Conservation (phyloP, 495 filamentous ascomycete genomes). For the Massariosphaeria phaeospora region DNA sequence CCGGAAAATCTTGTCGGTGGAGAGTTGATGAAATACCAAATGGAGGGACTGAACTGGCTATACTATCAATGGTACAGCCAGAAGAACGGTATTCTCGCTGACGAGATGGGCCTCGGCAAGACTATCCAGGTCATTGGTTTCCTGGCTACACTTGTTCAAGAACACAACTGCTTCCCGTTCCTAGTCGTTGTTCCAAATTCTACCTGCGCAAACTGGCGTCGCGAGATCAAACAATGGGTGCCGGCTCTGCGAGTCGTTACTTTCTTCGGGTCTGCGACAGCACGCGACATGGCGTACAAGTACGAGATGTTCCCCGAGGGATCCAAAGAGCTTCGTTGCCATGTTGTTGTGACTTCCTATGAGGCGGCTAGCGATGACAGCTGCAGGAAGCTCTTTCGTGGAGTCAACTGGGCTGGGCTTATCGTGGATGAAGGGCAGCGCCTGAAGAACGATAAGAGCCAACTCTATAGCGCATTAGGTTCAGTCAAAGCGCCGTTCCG, state of each 20-base stretch:
- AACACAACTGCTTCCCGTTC: conserved; percentile 86
- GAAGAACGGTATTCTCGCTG: conserved; percentile 88
- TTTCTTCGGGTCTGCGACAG: conserved; percentile 70
- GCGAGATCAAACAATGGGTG: conserved; percentile 92
- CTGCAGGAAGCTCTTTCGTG: conserved; percentile 56
- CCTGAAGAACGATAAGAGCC: conserved; percentile 85
- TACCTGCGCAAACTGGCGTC: conserved; percentile 93
- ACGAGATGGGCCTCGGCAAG: conserved; percentile 99
- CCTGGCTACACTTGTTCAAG: conserved; percentile 63
- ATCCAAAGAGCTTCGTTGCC: conserved; percentile 61
- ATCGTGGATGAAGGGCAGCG: conserved; percentile 96
- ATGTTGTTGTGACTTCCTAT: conserved; percentile 93
- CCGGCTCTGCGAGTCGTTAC: conserved; percentile 81
- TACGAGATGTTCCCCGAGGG: conserved; percentile 79
- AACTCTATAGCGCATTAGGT: conserved; percentile 69
- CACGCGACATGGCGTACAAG: conserved; percentile 63
- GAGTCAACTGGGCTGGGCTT: conserved; percentile 76
- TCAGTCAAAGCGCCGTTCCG: conserved; percentile 71
- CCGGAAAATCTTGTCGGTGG: conserved; percentile 69
- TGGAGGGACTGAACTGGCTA: conserved; percentile 95
- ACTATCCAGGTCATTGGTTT: conserved; percentile 91
- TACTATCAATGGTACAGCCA: conserved; percentile 79
- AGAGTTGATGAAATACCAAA: conserved; percentile 86
- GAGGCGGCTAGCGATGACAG: conserved; percentile 71
- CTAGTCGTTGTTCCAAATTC: conserved; percentile 89